These are phyloP conservation scores for Onygena corvina DNA, from an alignment of 2,329 filamentous ascomycete genomes.

Conservation along the genomic window DNA sequence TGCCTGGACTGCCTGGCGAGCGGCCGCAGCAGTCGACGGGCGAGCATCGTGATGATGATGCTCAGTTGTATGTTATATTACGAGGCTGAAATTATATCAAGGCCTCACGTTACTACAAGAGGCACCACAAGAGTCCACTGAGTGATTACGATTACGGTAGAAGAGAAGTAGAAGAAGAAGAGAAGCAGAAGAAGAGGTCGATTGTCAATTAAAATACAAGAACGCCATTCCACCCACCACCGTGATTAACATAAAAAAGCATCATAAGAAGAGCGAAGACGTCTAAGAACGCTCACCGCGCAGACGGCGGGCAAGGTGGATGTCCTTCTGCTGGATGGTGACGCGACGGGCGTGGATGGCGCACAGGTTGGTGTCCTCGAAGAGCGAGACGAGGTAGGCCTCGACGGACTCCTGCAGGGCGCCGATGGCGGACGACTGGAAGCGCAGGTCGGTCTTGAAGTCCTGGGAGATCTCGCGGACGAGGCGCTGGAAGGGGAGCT, in stretches of 20 bases:
- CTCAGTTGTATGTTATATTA: no score
- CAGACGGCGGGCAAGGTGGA: constrained; percentile 89
- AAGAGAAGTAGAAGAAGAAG: background rate
- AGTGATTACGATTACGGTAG: background rate
- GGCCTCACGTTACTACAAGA: no score
- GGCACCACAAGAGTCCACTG: no score
- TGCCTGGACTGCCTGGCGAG: no score
- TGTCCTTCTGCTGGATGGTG: constrained; percentile 88
- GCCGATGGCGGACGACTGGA: constrained; percentile 96
- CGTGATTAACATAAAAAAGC: background rate
- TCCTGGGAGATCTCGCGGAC: constrained; percentile 95
- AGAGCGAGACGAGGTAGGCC: constrained; percentile 95
- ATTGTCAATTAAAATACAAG: background rate
- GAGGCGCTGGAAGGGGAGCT: constrained; percentile 94
- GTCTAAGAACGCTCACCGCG: constrained; percentile 79
- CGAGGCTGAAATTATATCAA: no score
- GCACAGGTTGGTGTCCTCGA: constrained; percentile 97
- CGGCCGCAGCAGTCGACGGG: no score
- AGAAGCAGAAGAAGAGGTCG: background rate
- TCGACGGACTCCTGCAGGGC: constrained; percentile 97
- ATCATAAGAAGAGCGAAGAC: constrained; percentile 11
- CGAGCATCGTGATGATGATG: no score
- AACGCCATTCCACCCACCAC: background rate
- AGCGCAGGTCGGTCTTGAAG: constrained; percentile 89
- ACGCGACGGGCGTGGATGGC: constrained; percentile 99